These are phyloP conservation scores for Phytophthora tentaculata DNA, from an alignment of 352 stramenopile species.

Conservation along the genomic window DNA sequence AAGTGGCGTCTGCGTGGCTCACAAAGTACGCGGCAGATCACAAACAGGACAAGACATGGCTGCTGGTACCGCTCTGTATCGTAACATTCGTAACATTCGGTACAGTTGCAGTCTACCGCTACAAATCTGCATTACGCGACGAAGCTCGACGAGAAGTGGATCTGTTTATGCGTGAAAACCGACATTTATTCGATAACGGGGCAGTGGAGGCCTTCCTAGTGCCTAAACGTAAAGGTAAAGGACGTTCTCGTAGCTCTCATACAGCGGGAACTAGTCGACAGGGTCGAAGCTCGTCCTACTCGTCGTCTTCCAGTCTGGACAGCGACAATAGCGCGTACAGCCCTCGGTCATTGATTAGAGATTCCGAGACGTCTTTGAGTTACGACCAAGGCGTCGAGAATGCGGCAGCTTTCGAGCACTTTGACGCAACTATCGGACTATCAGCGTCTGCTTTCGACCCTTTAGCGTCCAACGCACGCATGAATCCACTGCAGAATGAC, in stretches of 20 bases:
- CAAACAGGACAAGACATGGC: slow-evolving; percentile 57
- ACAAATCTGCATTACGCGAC: slow-evolving; percentile 53
- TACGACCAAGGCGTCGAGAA: slow-evolving; percentile 51
- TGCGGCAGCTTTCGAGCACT: slow-evolving; percentile 57
- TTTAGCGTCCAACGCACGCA: slow-evolving; percentile 34
- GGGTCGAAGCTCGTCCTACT: too few species aligned
- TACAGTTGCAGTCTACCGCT: slow-evolving; percentile 53
- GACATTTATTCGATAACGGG: too few species aligned
- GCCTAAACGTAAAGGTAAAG: too few species aligned
- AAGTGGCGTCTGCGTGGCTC: slow-evolving; percentile 57
- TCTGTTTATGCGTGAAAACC: too few species aligned
- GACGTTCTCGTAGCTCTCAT: too few species aligned
- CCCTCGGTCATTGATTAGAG: slow-evolving; percentile 21
- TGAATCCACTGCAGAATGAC: slow-evolving; percentile 35
- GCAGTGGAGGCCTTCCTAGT: too few species aligned
- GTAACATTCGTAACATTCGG: slow-evolving; percentile 56
- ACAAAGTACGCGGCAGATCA: slow-evolving; percentile 57
- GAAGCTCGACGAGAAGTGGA: slow-evolving; percentile 30
- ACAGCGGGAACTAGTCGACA: too few species aligned
- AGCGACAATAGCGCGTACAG: slow-evolving; percentile 36
- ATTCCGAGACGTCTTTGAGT: slow-evolving; percentile 19
- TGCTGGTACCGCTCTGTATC: slow-evolving; percentile 65
- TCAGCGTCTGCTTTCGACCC: slow-evolving; percentile 63
- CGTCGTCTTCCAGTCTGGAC: too few species aligned
- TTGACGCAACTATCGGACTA: slow-evolving; percentile 62